These are phyloP conservation scores for Mollisiaceae sp. DNA, from an alignment of 2,329 filamentous ascomycete species.

Conservation along the genomic window DNA sequence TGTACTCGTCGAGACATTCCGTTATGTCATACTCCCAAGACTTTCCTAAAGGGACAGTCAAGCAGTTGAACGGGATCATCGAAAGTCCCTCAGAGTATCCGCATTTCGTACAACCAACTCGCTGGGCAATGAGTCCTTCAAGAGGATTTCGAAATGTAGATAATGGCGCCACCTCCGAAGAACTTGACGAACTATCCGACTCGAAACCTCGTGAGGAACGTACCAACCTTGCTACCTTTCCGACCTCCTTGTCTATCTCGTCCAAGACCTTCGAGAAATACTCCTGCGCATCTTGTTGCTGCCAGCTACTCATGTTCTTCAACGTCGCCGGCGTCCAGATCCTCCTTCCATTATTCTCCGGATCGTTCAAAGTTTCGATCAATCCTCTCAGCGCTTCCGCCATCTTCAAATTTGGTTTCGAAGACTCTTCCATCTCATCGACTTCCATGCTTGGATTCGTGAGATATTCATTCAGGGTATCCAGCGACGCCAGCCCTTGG, in stretches of 20 bases:
- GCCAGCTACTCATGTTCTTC: conserved; percentile 93
- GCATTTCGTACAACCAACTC: conserved; percentile 85
- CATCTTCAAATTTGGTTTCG: conserved; percentile 40
- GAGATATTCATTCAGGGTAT: conserved; percentile 71
- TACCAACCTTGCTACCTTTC: conserved; percentile 49
- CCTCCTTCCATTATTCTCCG: conserved; percentile 72
- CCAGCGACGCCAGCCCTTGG: conserved; percentile 79
- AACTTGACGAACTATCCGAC: conserved; percentile 25
- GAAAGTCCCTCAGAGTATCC: conserved; percentile 87
- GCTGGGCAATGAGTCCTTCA: conserved; percentile 85
- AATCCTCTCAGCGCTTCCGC: conserved; percentile 55
- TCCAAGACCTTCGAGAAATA: conserved; percentile 92
- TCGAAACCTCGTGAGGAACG: conserved; percentile 35
- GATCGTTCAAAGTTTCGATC: conserved; percentile 71
- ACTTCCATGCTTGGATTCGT: conserved; percentile 48
- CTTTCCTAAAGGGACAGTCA: conserved; percentile 81
- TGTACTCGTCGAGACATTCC: conserved; percentile 84
- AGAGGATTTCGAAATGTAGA: conserved; percentile 70
- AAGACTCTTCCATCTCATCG: conserved; percentile 24
- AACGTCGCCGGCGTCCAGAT: conserved; percentile 82
- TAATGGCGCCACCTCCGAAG: conserved; percentile 10
- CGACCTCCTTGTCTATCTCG: conserved; percentile 79
- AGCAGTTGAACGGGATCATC: conserved; percentile 90
- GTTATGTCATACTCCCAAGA: conserved; percentile 70
- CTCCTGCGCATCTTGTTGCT: conserved; percentile 97